Percentiles rank a stretch among this genome's conserved stretches.
These are phyloP conservation scores for Chamaecyparis obtusa DNA, from an alignment of 75 land plant genomes.

Conservation along the genomic window DNA sequence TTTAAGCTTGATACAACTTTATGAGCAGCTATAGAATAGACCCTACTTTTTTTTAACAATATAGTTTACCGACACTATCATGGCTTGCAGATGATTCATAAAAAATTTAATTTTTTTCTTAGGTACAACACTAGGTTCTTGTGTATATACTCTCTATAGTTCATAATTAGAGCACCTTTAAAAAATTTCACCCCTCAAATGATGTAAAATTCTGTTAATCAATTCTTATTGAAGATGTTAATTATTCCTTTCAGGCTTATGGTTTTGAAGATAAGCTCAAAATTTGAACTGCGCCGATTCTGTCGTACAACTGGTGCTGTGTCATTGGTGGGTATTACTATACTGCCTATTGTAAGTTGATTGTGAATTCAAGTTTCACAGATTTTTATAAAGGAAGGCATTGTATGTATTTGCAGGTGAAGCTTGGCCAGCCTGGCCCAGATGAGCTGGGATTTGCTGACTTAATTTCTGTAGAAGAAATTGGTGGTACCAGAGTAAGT, in stretches of 20 bases:
- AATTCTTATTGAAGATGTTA: not conserved
- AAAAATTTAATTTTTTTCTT: not conserved
- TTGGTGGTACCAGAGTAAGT: conserved; percentile 87
- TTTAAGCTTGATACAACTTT: too few species aligned
- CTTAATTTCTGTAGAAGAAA: conserved; percentile 85
- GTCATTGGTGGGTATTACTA: conserved; percentile 54
- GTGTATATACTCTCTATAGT: too few species aligned
- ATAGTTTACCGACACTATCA: not conserved
- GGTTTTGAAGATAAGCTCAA: conserved; percentile 96
- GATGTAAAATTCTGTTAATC: not conserved
- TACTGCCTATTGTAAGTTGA: not conserved
- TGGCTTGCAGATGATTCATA: not conserved
- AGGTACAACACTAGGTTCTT: too few species aligned
- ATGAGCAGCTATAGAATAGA: not conserved
- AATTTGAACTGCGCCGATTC: conserved; percentile 92
- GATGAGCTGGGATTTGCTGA: conserved; percentile 98
- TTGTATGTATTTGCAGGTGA: conserved; percentile 44
- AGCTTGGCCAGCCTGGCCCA: conserved; percentile 72
- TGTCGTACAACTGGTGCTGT: conserved; percentile 95
- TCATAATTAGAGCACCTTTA: not conserved
- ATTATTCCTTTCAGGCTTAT: conserved; percentile 60
- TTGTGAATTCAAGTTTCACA: not conserved
- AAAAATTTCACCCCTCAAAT: not conserved
- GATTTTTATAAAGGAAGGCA: not conserved
- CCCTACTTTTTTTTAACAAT: not conserved